Base-by-base conservation (phyloP, 176 grass and related monocot species). In the Puya raimondii region DNA sequence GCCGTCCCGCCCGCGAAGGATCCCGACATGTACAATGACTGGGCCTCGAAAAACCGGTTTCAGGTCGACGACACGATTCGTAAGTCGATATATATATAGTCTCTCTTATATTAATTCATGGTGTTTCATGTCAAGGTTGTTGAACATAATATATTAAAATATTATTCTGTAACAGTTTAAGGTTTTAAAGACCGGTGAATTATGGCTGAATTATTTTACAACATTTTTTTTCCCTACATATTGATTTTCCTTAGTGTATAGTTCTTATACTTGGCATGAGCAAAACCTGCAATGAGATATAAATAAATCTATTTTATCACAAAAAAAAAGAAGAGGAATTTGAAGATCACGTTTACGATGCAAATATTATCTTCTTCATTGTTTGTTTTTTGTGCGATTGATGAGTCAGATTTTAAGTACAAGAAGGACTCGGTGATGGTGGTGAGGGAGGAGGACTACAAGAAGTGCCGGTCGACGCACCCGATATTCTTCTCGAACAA, bases 1-100 rank as follows among this genome's bases (percentile, higher is more conserved):
- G 67, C n/a, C 63, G 77, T 91, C 26, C 87, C 91, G 26, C 58
- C 82, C 26, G 20, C 50, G 2, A 81, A 47, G 22, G 50, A 79
- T 16, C 15, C 67, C 12, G 25, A 47, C 58, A 21, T 72, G 23
- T 96, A 88, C 84, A 91, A 85, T 64, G 56, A 85, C 5, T 96
- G 91, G 87, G 91, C 91, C 50, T 88, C 91, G 76, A 78, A 84
- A 56, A 96, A 88, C 79, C 85, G 91, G 11, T 91, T 96, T 83
- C 81, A 87, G 72, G 73, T 96, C 20, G 87, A 85, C 63, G 91
- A 96, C 85, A 77, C 6, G 71, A 72, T 96, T 72, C 71, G 91
- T 96, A 83, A 85, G 85, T 63, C 0, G 11, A 22, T 64, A 33
- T 56, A 52, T 64, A n/a, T 26, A 26, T 23, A 23, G 1, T 1